phyloP scores from a whole-genome alignment of 352 stramenopile species.

The Globisporangium barbulae region DNA sequence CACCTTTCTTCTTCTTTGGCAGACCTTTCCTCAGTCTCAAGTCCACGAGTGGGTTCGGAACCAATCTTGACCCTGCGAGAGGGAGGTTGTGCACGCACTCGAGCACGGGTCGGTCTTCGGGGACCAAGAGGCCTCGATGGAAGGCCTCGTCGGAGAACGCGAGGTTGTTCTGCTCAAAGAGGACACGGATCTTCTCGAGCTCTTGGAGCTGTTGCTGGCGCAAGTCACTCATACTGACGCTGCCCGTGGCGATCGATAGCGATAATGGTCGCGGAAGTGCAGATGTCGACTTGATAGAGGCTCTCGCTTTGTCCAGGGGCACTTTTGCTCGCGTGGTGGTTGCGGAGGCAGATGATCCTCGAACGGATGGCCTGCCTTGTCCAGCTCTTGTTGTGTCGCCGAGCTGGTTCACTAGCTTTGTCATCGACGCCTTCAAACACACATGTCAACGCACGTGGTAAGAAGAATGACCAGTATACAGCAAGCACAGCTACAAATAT shows the following conservation, averaged over 20 bases:
- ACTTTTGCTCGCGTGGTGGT: background rate
- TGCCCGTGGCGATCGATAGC: slow-evolving; percentile 1
- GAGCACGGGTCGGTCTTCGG: slow-evolving; percentile 47
- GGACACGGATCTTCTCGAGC: slow-evolving; percentile 54
- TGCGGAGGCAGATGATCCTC: background rate
- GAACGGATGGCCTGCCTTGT: background rate
- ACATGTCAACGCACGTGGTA: background rate
- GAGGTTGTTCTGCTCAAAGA: slow-evolving; percentile 59
- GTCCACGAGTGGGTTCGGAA: slow-evolving; percentile 40
- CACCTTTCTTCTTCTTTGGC: slow-evolving; percentile 35
- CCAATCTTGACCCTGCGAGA: slow-evolving; percentile 40
- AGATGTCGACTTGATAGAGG: slow-evolving; percentile 3
- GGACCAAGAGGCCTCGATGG: slow-evolving; percentile 54
- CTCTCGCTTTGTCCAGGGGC: background rate
- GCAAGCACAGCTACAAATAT: background rate
- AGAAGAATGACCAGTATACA: background rate
- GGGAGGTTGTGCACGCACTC: slow-evolving; percentile 55
- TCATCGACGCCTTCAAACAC: slow-evolving; percentile 6
- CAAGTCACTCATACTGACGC: slow-evolving; percentile 54
- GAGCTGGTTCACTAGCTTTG: background rate
- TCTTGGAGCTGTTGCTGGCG: slow-evolving; percentile 52
- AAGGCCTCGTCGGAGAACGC: slow-evolving; percentile 31
- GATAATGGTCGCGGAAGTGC: background rate
- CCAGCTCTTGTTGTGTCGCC: background rate
- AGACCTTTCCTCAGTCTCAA: slow-evolving; percentile 29